Evolutionary conservation across 2,329 filamentous ascomycete species (phyloP), one percentile per base, ranked within the genome.

Genomic region (Pyricularia grisea): DNA sequence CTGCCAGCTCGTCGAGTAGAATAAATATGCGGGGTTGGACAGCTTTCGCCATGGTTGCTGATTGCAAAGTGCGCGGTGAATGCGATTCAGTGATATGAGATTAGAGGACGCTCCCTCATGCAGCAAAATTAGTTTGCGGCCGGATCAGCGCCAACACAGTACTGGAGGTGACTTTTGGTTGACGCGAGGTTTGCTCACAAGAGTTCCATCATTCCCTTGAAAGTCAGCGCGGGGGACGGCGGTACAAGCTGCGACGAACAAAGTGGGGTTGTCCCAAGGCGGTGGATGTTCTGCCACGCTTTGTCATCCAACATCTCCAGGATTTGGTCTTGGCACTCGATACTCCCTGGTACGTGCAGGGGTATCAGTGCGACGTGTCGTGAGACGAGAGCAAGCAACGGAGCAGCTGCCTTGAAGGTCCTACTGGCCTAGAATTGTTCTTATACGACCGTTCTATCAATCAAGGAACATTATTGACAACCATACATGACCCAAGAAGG

Each of bases 1-100:
- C 98, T 84, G 99, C 95, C 25, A 99, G 87, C 88, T 99, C 95
- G 80, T 97, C 95, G 69, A 99, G 86, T 73, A 99, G 88, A 77
- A 94, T 90, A 79, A 99, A 99, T 83, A 98, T 98, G 79, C 95
- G 88, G 71, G 95, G 95, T 70, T 99, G 88, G 81, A 96, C 74
- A 65, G 77, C 76, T 67, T 75, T 76, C 68, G 76, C 75, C 77
- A 79, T 79, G 42, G n/a, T 28, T 31, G 60, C 11, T 75, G 66
- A 28, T n/a, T 58, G n/a, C 36, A 30, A 20, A 28, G 42, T 28
- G 27, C 36, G 65, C 25, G 36, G 10, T 30, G 42, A 14, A 6
- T 30, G 27, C 25, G 27, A 4, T 14, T 58, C 27, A 7, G 25
- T n/a, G 23, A 9, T 50, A 30, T 28, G 5, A 42, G 36, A 28